A percentile compares a stretch with the other conserved stretches of the same genome.
Conservation (phyloP, 164 flowering plant species). For the Sedum album region DNA sequence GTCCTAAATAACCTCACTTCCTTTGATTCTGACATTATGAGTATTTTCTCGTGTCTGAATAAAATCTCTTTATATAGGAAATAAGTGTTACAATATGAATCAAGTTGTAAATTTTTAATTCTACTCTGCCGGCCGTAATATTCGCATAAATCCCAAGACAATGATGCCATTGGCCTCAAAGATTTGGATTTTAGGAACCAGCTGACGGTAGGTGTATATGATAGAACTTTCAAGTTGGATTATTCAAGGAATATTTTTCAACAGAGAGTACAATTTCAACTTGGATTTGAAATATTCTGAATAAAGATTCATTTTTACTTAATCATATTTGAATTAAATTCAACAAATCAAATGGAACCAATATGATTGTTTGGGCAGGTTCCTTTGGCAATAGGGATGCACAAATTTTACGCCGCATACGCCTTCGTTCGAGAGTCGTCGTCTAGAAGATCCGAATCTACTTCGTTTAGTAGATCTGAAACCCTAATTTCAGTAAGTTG, state of each 20-base stretch:
- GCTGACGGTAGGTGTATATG: neutral
- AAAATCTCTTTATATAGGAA: neutral
- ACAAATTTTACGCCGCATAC: too few species aligned
- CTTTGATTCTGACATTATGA: neutral
- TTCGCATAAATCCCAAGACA: neutral
- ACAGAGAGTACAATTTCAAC: neutral
- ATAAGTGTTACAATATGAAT: too few species aligned
- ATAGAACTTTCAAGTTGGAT: too few species aligned
- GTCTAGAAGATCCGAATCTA: too few species aligned
- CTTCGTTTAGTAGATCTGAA: too few species aligned
- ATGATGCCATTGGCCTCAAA: too few species aligned
- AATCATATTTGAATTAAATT: too few species aligned
- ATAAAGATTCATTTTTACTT: neutral
- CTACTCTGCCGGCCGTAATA: neutral
- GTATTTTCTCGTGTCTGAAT: neutral
- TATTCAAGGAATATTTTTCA: neutral
- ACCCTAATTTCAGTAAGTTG: too few species aligned
- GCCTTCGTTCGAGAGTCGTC: too few species aligned
- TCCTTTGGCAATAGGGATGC: too few species aligned
- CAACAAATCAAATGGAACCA: too few species aligned
- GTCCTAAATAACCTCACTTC: constrained; percentile 9
- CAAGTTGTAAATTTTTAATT: neutral
- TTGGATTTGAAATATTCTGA: neutral
- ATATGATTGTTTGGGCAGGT: too few species aligned
- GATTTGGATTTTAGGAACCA: neutral